phyloP scores from a whole-genome alignment of 257 asterid genomes.

The Gardenia jasminoides region DNA sequence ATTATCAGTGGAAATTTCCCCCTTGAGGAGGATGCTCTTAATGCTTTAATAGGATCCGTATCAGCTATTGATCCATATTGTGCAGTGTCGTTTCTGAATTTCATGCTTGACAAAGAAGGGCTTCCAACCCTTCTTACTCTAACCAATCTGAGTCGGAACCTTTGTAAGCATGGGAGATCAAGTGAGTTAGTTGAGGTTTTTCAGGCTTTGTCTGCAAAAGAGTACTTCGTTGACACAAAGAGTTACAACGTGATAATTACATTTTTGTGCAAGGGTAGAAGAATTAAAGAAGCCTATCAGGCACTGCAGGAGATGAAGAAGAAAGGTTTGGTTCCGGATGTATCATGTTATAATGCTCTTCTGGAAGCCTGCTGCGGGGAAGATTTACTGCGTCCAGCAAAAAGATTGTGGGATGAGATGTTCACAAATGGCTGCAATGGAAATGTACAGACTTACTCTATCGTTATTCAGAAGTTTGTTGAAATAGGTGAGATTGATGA shows the following conservation, averaged over 20 bases:
- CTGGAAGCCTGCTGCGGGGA: constrained; percentile 85
- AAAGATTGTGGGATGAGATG: constrained; percentile 94
- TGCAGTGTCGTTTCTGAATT: constrained; percentile 59
- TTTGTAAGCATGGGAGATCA: constrained; percentile 55
- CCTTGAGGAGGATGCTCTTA: constrained; percentile 67
- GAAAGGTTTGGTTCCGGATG: constrained; percentile 58
- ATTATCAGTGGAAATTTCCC: constrained; percentile 77
- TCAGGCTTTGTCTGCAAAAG: constrained; percentile 45
- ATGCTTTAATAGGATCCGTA: constrained; percentile 70
- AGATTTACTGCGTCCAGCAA: constrained; percentile 81
- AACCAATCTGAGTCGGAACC: constrained; percentile 59
- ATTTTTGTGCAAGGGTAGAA: constrained; percentile 63
- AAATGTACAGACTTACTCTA: constrained; percentile 52
- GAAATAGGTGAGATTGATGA: constrained; percentile 65
- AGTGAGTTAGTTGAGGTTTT: constrained; percentile 61
- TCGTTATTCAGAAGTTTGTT: constrained; percentile 54
- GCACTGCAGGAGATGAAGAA: constrained; percentile 82
- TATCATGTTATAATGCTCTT: constrained; percentile 64
- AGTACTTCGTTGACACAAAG: constrained; percentile 47
- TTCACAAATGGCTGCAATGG: constrained; percentile 75
- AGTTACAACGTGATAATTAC: constrained; percentile 68
- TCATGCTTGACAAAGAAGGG: constrained; percentile 60
- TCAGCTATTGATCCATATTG: constrained; percentile 54
- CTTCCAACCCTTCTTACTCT: constrained; percentile 60
- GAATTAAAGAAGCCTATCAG: constrained; percentile 64